Conservation (phyloP, 1,139 yeast species). For the Blastobotrys serpentis region DNA sequence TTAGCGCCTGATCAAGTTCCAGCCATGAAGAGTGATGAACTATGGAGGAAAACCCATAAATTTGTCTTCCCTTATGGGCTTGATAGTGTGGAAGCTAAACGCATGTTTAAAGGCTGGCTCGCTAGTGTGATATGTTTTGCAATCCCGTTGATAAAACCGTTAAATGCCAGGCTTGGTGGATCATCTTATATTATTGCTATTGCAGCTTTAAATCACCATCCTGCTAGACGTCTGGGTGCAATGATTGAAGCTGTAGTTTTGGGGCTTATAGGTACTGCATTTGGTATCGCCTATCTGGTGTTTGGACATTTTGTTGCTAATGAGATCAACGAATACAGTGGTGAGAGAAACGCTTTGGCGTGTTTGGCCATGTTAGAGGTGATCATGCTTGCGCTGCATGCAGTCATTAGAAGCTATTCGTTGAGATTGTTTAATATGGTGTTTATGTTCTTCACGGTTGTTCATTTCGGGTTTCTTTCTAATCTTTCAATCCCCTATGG, state of each 20-base stretch:
- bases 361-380: constrained; percentile 47
- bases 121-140: constrained; percentile 44
- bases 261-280: constrained; percentile 42
- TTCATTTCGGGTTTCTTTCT: constrained; percentile 48
- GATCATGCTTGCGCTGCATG: constrained; percentile 47
- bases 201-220: constrained; percentile 49
- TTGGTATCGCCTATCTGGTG: constrained; percentile 46
- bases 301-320: constrained; percentile 46
- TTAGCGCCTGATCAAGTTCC: no score
- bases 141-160: constrained; percentile 41
- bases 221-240: constrained; percentile 50
- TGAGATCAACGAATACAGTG: constrained; percentile 27
- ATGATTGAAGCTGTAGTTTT: constrained; percentile 46
- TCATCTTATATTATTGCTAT: constrained; percentile 47
- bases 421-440: constrained; percentile 48
- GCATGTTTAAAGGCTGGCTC: constrained; percentile 43
- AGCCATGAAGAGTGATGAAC: background rate
- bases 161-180: constrained; percentile 40
- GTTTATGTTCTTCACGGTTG: constrained; percentile 48
- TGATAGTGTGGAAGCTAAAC: constrained; percentile 17
- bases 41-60: constrained; percentile 7
- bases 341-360: constrained; percentile 42
- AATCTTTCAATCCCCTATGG: constrained; percentile 35
- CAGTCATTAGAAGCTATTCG: constrained; percentile 49
- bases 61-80: constrained; percentile 19